Conservation (phyloP, 768 basidiomycete species). For the Cubamyces sp. region DNA sequence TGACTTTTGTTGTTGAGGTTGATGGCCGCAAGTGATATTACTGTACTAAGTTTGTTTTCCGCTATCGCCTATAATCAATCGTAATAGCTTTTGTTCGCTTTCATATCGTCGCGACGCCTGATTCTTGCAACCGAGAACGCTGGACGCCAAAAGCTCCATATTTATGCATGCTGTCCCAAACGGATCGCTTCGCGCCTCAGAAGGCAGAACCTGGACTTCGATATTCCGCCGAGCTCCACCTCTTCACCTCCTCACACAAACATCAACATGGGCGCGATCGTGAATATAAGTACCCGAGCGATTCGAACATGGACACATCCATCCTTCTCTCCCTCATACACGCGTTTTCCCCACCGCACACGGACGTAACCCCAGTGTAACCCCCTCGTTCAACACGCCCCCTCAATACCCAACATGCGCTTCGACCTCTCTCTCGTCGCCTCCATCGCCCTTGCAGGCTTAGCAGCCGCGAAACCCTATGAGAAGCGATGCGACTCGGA, state of each 20-base stretch:
- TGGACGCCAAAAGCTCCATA: no score
- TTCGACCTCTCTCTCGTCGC: conserved; percentile 13
- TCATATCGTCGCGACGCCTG: neutral
- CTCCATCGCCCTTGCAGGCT: conserved; percentile 11
- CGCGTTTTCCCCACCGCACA: neutral
- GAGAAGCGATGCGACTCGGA: conserved; percentile 3
- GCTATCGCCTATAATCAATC: no score
- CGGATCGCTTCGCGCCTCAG: neutral
- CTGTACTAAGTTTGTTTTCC: no score
- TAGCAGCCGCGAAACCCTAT: conserved; percentile 12
- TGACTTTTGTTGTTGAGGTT: no score
- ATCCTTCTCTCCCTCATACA: neutral
- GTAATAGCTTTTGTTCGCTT: no score
- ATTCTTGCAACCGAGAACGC: no score
- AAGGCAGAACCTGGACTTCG: conserved; percentile 9
- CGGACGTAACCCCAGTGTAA: neutral
- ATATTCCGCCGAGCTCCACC: neutral
- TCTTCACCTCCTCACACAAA: neutral
- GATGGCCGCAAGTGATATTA: no score
- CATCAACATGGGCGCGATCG: neutral
- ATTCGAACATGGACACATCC: neutral
- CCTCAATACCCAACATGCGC: neutral
- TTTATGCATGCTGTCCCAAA: neutral
- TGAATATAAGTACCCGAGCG: neutral
- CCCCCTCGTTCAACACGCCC: neutral